Evolutionary conservation across 2,329 filamentous ascomycete genomes (phyloP), one percentile per base, ranked within the genome.

Genomic region (Aspergillus latus): DNA sequence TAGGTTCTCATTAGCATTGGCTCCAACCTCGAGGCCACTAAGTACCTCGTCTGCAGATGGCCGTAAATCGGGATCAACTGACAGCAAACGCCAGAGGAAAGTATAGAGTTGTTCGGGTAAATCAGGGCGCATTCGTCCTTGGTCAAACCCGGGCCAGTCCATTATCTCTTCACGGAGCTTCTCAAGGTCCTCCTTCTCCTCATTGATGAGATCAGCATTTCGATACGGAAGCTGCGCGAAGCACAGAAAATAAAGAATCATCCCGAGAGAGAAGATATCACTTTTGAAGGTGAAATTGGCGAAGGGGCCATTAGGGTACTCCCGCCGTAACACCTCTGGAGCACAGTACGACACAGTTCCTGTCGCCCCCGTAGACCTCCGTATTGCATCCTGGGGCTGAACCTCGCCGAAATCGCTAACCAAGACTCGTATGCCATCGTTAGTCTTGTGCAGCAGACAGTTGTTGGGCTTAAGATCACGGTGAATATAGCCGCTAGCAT

Each of bases 361-460:
- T 0, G 94, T 99, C 0, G 92, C 89, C 1, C 94, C 94, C 0
- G 92, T 96, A 0, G 92, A 96, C 56, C 88, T 89, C n/a, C 94
- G 86, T 13, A 86, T 84, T 0, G 84, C 84, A 66, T 93, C 88
- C 62, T 92, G 89, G 1, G 87, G 83, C 70, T 99, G 95, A 0
- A 97, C 93, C 72, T 99, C 94, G 40, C 95, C 94, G 76, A 99
- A 99, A 71, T 99, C 94, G 71, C 93, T 97, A 55, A 99, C 96
- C 13, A 99, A 79, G 46, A 96, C 96, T 51, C 83, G 84, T 9
- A 92, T 78, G 40, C 86, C 87, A 47, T 82, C 82, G 26, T 87
- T 88, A 58, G 87, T 88, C 32, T 83, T 83, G 68, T 97, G 92
- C 1, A 99, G 77, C 2, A 99, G 81, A 66, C 95, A 99, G 66